Conservation (phyloP, 1,139 yeast species). For the Entelexis sorbosivorans region DNA sequence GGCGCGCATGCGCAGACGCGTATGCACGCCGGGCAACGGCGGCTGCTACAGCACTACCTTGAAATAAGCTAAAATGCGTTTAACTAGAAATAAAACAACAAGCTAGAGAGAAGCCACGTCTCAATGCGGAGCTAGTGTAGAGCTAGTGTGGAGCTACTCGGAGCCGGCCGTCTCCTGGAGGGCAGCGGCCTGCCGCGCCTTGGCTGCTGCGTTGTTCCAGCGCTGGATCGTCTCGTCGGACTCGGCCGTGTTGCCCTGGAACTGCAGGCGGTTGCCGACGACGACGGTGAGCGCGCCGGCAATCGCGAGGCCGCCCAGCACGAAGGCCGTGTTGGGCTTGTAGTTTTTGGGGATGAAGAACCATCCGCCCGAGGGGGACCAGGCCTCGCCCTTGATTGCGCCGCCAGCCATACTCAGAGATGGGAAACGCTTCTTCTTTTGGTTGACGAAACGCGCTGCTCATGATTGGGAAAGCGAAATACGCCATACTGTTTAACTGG, state of each 20-base stretch:
- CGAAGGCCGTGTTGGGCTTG: conserved; percentile 31
- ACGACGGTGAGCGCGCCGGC: conserved; percentile 27
- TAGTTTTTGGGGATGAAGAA: conserved; percentile 37
- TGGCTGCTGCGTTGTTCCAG: conserved; percentile 34
- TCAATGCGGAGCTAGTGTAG: too few relatives aligned
- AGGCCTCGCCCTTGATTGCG: conserved; percentile 27
- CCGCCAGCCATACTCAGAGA: conserved; percentile 22
- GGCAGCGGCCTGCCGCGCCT: conserved; percentile 28
- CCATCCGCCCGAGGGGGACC: conserved; percentile 39
- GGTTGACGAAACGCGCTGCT: background rate
- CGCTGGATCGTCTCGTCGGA: conserved; percentile 32
- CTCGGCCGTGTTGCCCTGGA: conserved; percentile 26
- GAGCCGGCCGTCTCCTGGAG: conserved; percentile 18
- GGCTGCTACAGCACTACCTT: conserved; percentile 26
- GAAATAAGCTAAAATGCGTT: background rate
- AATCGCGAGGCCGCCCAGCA: conserved; percentile 30
- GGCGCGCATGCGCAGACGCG: conserved; percentile 18
- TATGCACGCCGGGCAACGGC: conserved; percentile 28
- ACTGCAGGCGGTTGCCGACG: conserved; percentile 28
- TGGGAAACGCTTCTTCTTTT: background rate
- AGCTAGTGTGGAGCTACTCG: background rate
- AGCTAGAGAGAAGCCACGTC: background rate
- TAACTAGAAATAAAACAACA: too few relatives aligned
- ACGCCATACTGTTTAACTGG: background rate
- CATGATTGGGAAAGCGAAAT: background rate